Conservation (phyloP, 164 flowering plant species). For the Euptelea pleiosperma region DNA sequence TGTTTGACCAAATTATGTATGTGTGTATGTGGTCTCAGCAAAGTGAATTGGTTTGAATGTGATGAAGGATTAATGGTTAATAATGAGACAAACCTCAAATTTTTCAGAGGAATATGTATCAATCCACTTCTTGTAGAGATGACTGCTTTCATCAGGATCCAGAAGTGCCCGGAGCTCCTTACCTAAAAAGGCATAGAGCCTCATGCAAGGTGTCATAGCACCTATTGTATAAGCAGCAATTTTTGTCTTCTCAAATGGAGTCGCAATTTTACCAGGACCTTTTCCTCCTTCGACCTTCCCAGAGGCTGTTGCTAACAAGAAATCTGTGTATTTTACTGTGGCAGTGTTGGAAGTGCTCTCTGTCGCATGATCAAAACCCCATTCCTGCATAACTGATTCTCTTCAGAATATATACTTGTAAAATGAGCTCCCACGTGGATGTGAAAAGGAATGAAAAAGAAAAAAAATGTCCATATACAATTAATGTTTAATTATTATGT, state of each 20-base stretch:
- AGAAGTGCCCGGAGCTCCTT: slow-evolving; percentile 53
- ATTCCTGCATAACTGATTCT: slow-evolving; percentile 55
- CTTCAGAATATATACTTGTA: slow-evolving; percentile 16
- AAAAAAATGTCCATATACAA: not conserved
- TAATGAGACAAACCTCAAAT: slow-evolving; percentile 59
- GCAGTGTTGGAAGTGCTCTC: slow-evolving; percentile 52
- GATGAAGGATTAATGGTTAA: not conserved
- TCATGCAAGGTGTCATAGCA: slow-evolving; percentile 94
- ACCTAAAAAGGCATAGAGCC: slow-evolving; percentile 78
- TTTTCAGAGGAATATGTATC: slow-evolving; percentile 58
- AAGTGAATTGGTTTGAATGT: slow-evolving; percentile 6
- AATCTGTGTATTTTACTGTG: slow-evolving; percentile 67
- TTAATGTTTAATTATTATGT: not conserved
- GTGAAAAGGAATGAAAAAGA: not conserved
- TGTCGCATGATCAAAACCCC: slow-evolving; percentile 57
- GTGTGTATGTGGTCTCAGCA: slow-evolving; percentile 2
- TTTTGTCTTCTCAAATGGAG: slow-evolving; percentile 96
- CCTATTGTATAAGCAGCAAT: slow-evolving; percentile 91
- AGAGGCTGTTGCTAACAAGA: slow-evolving; percentile 90
- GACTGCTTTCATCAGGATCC: slow-evolving; percentile 35
- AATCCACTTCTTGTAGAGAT: slow-evolving; percentile 80
- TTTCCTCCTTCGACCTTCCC: slow-evolving; percentile 89
- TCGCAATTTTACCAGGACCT: slow-evolving; percentile 78
- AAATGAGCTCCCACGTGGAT: not conserved
- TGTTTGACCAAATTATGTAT: slow-evolving; percentile 4